Evolutionary conservation across 768 basidiomycete genomes (phyloP).

Genomic region (Fomitopsis pulvina): DNA sequence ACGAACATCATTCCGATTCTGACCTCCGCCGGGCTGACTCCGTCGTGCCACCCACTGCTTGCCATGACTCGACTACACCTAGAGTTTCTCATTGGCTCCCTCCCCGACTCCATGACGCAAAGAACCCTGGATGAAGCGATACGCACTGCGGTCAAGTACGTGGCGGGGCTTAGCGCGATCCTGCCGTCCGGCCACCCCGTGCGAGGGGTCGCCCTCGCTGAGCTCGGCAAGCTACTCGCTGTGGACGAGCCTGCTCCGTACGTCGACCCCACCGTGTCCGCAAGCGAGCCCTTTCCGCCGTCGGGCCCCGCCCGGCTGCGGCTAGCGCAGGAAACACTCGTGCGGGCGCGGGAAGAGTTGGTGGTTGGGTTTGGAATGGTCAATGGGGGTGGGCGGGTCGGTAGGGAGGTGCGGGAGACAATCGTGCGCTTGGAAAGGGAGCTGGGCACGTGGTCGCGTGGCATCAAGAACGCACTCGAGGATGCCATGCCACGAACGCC

Average conservation of each 20-base stretch:
- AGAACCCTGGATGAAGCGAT: conserved; percentile 58
- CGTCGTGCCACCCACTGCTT: conserved; percentile 72
- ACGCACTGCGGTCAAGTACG: conserved; percentile 46
- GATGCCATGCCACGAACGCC: conserved; percentile 26
- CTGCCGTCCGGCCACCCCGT: conserved; percentile 69
- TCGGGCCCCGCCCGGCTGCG: conserved; percentile 57
- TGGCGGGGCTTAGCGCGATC: conserved; percentile 45
- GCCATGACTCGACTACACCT: conserved; percentile 67
- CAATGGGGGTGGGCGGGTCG: conserved; percentile 69
- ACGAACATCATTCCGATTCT: conserved; percentile 63
- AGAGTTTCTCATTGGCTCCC: conserved; percentile 52
- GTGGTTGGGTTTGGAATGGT: conserved; percentile 63
- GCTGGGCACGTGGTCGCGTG: conserved; percentile 59
- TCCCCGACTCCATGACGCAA: conserved; percentile 36
- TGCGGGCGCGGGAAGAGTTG: conserved; percentile 55
- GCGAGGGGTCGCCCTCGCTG: conserved; percentile 66
- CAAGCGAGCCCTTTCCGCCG: conserved; percentile 46
- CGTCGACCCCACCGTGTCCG: conserved; percentile 5
- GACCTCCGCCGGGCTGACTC: conserved; percentile 47
- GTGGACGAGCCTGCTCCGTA: conserved; percentile 64
- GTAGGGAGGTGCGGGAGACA: conserved; percentile 51
- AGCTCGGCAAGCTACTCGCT: conserved; percentile 74
- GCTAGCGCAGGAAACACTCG: conserved; percentile 57
- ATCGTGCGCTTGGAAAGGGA: conserved; percentile 66
- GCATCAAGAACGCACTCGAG: conserved; percentile 48